Conservation (phyloP, 2,329 filamentous ascomycete species). For the Phaeomoniella chlamydospora region DNA sequence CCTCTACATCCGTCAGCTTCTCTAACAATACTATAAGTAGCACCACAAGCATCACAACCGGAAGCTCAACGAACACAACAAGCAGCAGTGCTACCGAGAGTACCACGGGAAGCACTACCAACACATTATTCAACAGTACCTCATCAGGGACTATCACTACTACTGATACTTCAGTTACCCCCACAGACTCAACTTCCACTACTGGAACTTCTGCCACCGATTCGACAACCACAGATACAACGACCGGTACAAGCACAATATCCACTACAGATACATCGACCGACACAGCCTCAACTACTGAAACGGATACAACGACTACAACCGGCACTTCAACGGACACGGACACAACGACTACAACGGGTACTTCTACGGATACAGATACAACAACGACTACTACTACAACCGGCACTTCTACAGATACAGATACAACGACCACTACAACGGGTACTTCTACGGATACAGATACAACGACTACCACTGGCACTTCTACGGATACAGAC, state of each 20-base stretch:
- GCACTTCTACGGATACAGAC: background rate
- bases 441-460: background rate
- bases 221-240: no score
- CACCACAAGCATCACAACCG: constrained; percentile 1
- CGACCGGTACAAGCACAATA: no score
- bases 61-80: constrained; percentile 1
- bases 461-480: background rate
- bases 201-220: no score
- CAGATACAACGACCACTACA: background rate
- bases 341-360: background rate
- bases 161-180: no score
- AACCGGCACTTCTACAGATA: no score
- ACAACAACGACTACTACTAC: background rate
- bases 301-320: constrained; percentile 1
- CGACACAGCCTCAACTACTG: no score
- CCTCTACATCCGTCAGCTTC: background rate
- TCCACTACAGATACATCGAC: background rate
- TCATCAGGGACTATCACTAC: no score
- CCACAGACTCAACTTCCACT: no score
- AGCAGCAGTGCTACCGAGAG: no score
- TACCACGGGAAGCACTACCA: no score
- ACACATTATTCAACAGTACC: no score
- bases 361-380: background rate
- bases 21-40: background rate
- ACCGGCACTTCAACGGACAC: constrained; percentile 1